Evolutionary conservation across 2,329 filamentous ascomycete genomes (phyloP), one percentile per base, ranked within the genome.

Genomic region (Thelonectria olida): DNA sequence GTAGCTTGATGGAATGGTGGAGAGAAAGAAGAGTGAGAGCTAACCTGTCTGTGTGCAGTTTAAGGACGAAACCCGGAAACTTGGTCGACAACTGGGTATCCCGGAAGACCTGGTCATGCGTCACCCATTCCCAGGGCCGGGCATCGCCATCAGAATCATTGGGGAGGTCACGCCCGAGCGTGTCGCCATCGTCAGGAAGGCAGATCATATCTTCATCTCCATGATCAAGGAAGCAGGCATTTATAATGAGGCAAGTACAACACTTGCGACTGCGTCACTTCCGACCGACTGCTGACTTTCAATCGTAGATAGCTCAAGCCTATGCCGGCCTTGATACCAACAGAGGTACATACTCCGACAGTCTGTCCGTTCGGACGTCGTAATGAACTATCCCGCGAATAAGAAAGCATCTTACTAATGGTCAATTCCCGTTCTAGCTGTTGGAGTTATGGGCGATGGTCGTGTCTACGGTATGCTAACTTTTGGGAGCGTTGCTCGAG

Each of bases 111-210:
- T 47, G 2, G 42, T 54, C 8, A 47, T 36, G 27, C 28, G 42
- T 15, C 20, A 60, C 91, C 39, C 36, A 13, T 53, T 53, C 49
- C 49, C 49, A 13, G 49, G 49, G 17, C 31, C 45, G 3, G 58
- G 58, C 10, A 57, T 61, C 44, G 58, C 48, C 28, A 49, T 61
- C 34, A 22, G 48, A 10, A 49, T 57, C 62, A 81, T 97, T 1
- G 94, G 94, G 34, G 93, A 96, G 69, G 89, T 97, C 13, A 97
- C 92, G 1, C 84, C 83, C 2, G 91, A 94, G 74, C 87, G 90
- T 41, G 90, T 97, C 15, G 87, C 88, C 56, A 96, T 97, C 65
- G 92, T 88, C 2, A 81, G 92, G n/a, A 82, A 91, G 74, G 92
- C 91, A 2, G 92, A 94, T 71, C 74, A 87, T 72, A 94, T 95